phyloP scores from a whole-genome alignment of 2,329 filamentous ascomycete species.

The Cadophora sp. region DNA sequence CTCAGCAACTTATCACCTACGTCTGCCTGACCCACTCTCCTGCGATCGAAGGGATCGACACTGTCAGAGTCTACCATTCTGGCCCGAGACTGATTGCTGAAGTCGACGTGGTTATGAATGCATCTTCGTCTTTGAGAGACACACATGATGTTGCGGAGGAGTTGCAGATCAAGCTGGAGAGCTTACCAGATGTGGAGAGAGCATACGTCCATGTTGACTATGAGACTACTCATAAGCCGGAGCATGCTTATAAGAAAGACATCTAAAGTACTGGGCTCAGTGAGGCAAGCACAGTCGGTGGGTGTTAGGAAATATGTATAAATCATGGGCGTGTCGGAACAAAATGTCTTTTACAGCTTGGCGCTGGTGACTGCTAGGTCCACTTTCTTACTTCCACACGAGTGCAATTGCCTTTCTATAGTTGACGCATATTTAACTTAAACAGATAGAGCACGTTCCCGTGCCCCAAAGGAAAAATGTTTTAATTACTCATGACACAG shows the following conservation, averaged over 20 bases:
- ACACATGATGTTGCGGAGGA: constrained; percentile 95
- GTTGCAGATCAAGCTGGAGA: constrained; percentile 92
- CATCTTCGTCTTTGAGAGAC: constrained; percentile 71
- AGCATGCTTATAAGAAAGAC: constrained; percentile 72
- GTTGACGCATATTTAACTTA: neutral
- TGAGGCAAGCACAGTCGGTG: too few relatives aligned
- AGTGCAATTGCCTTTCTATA: neutral
- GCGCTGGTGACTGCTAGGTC: neutral
- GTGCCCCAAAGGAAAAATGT: too few relatives aligned
- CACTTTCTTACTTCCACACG: neutral
- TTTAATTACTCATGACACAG: too few relatives aligned
- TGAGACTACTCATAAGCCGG: constrained; percentile 93
- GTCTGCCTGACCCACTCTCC: constrained; percentile 92
- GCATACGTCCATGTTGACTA: constrained; percentile 98
- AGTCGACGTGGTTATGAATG: constrained; percentile 94
- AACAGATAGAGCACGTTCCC: too few relatives aligned
- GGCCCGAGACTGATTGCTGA: constrained; percentile 91
- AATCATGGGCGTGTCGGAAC: neutral
- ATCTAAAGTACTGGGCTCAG: constrained; percentile 46
- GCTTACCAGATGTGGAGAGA: constrained; percentile 87
- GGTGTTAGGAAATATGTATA: too few relatives aligned
- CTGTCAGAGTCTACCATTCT: constrained; percentile 91
- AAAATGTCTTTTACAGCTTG: neutral
- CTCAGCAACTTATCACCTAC: constrained; percentile 94
- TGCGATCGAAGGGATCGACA: constrained; percentile 85